phyloP scores from a whole-genome alignment of 2,329 filamentous ascomycete genomes.

The Fusarium palustre region DNA sequence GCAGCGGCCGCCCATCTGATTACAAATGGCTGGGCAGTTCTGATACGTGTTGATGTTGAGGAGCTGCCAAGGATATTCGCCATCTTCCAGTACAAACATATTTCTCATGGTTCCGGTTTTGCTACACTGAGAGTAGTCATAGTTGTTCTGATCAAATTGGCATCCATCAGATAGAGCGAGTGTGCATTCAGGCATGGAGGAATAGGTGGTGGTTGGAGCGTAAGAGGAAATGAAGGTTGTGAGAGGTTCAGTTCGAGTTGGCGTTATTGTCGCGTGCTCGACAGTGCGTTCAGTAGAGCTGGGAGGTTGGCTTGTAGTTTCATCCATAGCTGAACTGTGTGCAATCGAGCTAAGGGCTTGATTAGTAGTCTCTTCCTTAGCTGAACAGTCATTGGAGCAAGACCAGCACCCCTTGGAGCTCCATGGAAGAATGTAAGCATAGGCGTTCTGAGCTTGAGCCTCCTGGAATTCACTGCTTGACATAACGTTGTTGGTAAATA shows the following conservation, averaged over 20 bases:
- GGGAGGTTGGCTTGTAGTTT: neutral
- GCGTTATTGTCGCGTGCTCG: neutral
- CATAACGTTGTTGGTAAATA: neutral
- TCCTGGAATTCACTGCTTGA: neutral
- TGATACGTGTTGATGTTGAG: neutral
- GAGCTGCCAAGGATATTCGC: constrained; percentile 22
- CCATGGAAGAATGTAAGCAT: constrained; percentile 13
- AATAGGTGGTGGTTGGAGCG: constrained; percentile 3
- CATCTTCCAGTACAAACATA: neutral
- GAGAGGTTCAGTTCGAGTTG: neutral
- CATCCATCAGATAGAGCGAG: constrained; percentile 26
- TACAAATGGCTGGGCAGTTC: constrained; percentile 12
- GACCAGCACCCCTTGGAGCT: constrained; percentile 6
- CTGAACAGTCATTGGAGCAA: constrained; percentile 3
- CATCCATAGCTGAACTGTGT: neutral
- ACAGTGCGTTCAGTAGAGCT: neutral
- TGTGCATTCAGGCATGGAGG: constrained; percentile 17
- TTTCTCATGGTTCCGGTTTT: neutral
- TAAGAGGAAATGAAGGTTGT: constrained; percentile 10
- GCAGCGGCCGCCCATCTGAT: constrained; percentile 23
- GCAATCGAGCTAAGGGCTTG: neutral
- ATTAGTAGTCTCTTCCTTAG: neutral
- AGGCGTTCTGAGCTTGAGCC: neutral
- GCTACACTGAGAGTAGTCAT: neutral
- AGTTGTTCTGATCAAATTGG: neutral